Conservation (phyloP, 345 rosid species). For the Abelmoschus esculentus region DNA sequence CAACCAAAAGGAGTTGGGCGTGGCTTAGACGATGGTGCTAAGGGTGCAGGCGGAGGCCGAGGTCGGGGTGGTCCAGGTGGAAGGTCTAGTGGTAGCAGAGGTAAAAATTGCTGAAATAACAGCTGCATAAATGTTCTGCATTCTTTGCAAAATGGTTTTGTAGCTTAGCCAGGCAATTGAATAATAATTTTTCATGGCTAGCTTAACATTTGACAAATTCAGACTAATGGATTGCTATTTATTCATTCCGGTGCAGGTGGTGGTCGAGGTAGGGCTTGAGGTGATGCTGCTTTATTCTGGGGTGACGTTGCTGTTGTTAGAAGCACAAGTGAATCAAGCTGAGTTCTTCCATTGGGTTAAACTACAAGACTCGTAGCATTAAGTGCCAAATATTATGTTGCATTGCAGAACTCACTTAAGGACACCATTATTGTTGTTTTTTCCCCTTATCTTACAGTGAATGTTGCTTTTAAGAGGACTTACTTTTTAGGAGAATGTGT, state of each 20-base stretch:
- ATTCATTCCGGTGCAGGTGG: not conserved
- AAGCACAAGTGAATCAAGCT: constrained; percentile 21
- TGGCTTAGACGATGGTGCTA: not conserved
- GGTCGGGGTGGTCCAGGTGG: not conserved
- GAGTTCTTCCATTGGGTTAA: not conserved
- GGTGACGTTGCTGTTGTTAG: constrained; percentile 23
- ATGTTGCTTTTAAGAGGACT: not conserved
- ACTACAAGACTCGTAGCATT: not conserved
- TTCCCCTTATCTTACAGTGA: not conserved
- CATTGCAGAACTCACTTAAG: not conserved
- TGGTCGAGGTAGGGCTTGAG: constrained; percentile 19
- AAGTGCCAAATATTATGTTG: not conserved
- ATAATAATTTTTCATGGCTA: not conserved
- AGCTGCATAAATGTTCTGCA: not conserved
- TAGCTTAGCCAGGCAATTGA: not conserved
- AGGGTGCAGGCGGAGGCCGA: not conserved
- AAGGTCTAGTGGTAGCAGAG: not conserved
- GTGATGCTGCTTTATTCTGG: not conserved
- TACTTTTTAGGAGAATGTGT: not conserved
- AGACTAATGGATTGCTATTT: not conserved
- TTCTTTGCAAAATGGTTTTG: not conserved
- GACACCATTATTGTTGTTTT: constrained; percentile 1
- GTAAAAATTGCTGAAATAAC: not conserved
- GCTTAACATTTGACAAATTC: not conserved
- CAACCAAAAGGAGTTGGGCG: not conserved